Base-by-base conservation (phyloP, 2,329 filamentous ascomycete species). In the Alternaria sp. region DNA sequence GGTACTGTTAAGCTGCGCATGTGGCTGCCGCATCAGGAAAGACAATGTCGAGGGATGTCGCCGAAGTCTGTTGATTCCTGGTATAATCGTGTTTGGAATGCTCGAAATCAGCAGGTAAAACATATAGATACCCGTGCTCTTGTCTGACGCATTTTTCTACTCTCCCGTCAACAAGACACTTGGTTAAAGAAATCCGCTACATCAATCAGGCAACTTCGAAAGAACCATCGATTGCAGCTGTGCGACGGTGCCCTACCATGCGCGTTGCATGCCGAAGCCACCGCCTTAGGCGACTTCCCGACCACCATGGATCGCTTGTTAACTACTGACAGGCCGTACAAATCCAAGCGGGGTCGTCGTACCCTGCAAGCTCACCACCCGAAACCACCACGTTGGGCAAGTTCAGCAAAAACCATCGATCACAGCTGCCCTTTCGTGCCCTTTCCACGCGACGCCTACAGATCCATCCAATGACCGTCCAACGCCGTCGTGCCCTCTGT, bases 401-500 rank as follows among this genome's bases (percentile, higher is more conserved):
- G 3, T 52, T 52, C 15, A 1, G 11, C 4, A 2, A 36, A 23
- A 21, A 40, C 49, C 30, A n/a, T 52, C 19, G 30, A 52, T 52
- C 23, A 9, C 36, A 5, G 30, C 49, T 54, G 43, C 40, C 52
- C 52, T 56, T 57, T 57, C 30, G 57, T 60, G 57, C 57, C 57
- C 57, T 55, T 60, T 61, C 23, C 23, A 56, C 40, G 26, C 51
- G 19, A 30, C 51, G 12, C 15, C 49, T 36, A n/a, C 26, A 2
- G 28, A 19, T 51, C 28, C 21, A 23, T 25, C 58, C 28, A 60
- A 56, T 56, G 15, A 30, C n/a, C 23, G 30, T 55, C 17, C 10
- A 36, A 26, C 11, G 21, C n/a, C 28, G 46, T 40, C 19, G 43
- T 30, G 28, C 51, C 40, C 43, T 30, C 50, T 40, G 50, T 59